These are phyloP conservation scores for Pisolithus sp. DNA, from an alignment of 768 basidiomycete genomes.

Conservation along the genomic window DNA sequence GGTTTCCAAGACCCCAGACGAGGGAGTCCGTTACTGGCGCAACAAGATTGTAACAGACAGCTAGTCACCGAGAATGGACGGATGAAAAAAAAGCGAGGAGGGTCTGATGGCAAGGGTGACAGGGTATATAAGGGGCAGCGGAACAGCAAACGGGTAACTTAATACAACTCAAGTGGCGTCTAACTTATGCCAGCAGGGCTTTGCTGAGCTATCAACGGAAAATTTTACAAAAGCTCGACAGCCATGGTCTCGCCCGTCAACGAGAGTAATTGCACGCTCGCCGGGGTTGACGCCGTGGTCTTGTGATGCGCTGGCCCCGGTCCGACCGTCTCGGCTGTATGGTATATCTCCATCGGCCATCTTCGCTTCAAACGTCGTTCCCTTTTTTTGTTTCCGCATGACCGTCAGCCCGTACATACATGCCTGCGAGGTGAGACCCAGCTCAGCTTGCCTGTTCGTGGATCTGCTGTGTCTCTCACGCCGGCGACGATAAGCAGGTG, in stretches of 20 bases:
- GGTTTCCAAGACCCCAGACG: no score
- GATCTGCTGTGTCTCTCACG: no score
- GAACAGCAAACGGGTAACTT: not conserved
- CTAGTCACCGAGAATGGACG: not conserved
- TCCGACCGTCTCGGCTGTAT: conserved; percentile 9
- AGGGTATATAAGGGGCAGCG: not conserved
- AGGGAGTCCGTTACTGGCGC: not conserved
- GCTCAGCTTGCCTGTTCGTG: no score
- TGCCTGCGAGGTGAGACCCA: no score
- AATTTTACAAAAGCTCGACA: conserved; percentile 4
- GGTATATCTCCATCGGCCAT: conserved; percentile 2
- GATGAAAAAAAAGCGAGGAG: not conserved
- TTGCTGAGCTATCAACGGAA: not conserved
- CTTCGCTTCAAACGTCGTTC: conserved; percentile 2
- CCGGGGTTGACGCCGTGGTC: conserved; percentile 8
- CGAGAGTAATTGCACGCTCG: conserved; percentile 15
- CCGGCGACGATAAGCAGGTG: no score
- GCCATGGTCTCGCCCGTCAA: conserved; percentile 13
- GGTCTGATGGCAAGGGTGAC: not conserved
- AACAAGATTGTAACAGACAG: not conserved
- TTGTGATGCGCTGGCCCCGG: conserved; percentile 18
- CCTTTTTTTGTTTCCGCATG: not conserved
- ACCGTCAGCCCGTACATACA: no score
- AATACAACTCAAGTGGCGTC: no score
- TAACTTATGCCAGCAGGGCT: no score